Conservation (phyloP, 2,329 filamentous ascomycete genomes). For the Aspergillus glaucus region DNA sequence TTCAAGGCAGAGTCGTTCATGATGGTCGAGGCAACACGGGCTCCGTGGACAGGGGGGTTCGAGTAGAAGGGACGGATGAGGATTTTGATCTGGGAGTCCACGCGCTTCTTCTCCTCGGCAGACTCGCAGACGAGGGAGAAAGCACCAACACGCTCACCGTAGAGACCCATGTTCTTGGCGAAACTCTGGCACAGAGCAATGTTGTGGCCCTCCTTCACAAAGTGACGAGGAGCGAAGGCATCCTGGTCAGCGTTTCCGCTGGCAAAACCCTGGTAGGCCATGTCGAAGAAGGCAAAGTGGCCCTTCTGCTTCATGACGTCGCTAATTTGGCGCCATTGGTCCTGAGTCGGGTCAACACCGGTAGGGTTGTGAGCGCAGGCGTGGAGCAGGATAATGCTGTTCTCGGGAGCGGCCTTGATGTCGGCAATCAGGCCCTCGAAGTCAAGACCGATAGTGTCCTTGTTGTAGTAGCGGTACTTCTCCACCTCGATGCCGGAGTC, state of each 20-base stretch:
- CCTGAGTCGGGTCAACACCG: slow-evolving; percentile 83
- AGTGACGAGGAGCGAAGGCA: slow-evolving; percentile 88
- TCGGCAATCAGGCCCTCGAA: slow-evolving; percentile 89
- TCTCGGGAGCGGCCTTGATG: slow-evolving; percentile 79
- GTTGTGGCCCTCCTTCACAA: slow-evolving; percentile 85
- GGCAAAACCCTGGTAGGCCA: slow-evolving; percentile 98
- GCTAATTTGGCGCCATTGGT: slow-evolving; percentile 91
- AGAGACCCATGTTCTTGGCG: slow-evolving; percentile 99
- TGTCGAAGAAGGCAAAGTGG: slow-evolving; percentile 97
- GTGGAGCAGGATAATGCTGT: slow-evolving; percentile 88
- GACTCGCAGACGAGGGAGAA: slow-evolving; percentile 87
- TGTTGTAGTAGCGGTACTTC: slow-evolving; percentile 99
- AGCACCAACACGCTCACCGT: slow-evolving; percentile 94
- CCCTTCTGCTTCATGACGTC: slow-evolving; percentile 75
- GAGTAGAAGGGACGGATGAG: slow-evolving; percentile 95
- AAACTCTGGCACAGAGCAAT: slow-evolving; percentile 87
- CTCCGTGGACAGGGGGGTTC: slow-evolving; percentile 94
- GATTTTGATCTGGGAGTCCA: slow-evolving; percentile 98
- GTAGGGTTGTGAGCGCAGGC: slow-evolving; percentile 98
- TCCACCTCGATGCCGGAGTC: slow-evolving; percentile 86
- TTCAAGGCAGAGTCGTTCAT: slow-evolving; percentile 79
- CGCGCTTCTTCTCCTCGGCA: slow-evolving; percentile 84
- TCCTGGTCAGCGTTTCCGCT: slow-evolving; percentile 87
- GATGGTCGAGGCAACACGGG: slow-evolving; percentile 87
- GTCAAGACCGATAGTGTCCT: slow-evolving; percentile 95